phyloP scores from a whole-genome alignment of 2,329 filamentous ascomycete genomes.

The Byssochlamys sp. region DNA sequence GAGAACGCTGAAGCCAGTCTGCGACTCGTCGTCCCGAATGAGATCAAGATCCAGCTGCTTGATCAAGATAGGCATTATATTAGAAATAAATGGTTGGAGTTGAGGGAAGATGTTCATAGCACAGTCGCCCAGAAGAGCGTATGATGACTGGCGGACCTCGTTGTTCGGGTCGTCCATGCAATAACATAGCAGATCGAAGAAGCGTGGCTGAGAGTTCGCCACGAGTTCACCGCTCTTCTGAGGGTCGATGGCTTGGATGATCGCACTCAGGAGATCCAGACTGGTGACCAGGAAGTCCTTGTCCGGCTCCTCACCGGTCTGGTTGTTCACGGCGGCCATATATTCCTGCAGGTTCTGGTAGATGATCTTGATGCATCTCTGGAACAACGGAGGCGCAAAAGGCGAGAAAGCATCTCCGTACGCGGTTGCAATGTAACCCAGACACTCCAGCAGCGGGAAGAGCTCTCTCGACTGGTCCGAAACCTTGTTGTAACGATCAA shows the following conservation, averaged over 20 bases:
- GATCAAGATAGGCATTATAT: constrained; percentile 68
- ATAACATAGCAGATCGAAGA: constrained; percentile 82
- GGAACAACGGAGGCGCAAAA: constrained; percentile 78
- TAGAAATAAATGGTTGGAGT: constrained; percentile 62
- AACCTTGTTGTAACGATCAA: constrained; percentile 77
- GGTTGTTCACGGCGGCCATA: constrained; percentile 58
- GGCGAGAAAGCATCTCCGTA: constrained; percentile 72
- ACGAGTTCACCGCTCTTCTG: constrained; percentile 68
- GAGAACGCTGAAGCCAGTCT: constrained; percentile 79
- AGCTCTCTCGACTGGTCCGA: constrained; percentile 83
- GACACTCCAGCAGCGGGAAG: constrained; percentile 88
- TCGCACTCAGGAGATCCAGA: constrained; percentile 81
- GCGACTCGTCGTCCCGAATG: constrained; percentile 67
- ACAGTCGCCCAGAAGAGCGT: constrained; percentile 87
- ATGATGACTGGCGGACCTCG: constrained; percentile 91
- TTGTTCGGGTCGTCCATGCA: constrained; percentile 88
- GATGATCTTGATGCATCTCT: constrained; percentile 80
- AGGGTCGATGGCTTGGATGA: constrained; percentile 77
- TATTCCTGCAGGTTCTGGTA: constrained; percentile 81
- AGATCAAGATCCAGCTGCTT: constrained; percentile 75
- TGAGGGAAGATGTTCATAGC: constrained; percentile 83
- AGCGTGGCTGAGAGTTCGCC: constrained; percentile 62
- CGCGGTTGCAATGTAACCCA: constrained; percentile 85
- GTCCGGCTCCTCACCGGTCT: constrained; percentile 66
- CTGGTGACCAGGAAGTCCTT: constrained; percentile 97